Percentiles rank a stretch among this genome's conserved stretches.
phyloP scores from a whole-genome alignment of 2,329 filamentous ascomycete genomes.

The Fusarium pseudonygamai region DNA sequence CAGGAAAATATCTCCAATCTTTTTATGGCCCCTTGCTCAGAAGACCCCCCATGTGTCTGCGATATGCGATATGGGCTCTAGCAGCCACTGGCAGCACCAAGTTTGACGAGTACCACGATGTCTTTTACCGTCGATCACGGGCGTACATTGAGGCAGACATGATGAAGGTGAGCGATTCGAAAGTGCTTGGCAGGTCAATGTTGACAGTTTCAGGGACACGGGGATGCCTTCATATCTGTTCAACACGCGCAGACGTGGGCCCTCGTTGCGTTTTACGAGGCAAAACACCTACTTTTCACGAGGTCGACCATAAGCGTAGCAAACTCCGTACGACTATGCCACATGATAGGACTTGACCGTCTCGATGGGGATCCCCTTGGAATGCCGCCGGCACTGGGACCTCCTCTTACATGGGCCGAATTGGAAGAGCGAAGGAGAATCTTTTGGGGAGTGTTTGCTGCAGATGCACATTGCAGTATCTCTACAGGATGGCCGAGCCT shows the following conservation, averaged over 20 bases:
- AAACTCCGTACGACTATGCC: conserved; percentile 72
- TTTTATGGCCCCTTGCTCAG: conserved; percentile 77
- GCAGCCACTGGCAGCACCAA: conserved; percentile 77
- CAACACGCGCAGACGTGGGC: conserved; percentile 83
- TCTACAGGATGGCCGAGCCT: conserved; percentile 91
- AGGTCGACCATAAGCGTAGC: conserved; percentile 85
- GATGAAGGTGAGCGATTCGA: conserved; percentile 67
- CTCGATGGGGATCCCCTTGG: conserved; percentile 73
- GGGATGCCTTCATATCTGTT: conserved; percentile 83
- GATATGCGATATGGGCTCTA: conserved; percentile 90
- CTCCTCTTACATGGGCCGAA: conserved; percentile 83
- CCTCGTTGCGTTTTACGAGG: conserved; percentile 80
- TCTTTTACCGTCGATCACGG: conserved; percentile 83
- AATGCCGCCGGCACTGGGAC: conserved; percentile 77
- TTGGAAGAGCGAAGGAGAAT: conserved; percentile 78
- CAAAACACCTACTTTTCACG: conserved; percentile 85
- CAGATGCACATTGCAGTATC: conserved; percentile 86
- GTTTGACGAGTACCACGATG: conserved; percentile 75
- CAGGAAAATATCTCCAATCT: conserved; percentile 76
- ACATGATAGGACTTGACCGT: conserved; percentile 88
- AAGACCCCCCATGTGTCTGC: conserved; percentile 82
- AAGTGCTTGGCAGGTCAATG: background rate
- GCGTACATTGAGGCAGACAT: conserved; percentile 88
- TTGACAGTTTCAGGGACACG: conserved; percentile 64
- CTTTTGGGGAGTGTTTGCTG: conserved; percentile 86